Base-by-base conservation (phyloP, 2,329 filamentous ascomycete genomes). In the Metarhizium rileyi region DNA sequence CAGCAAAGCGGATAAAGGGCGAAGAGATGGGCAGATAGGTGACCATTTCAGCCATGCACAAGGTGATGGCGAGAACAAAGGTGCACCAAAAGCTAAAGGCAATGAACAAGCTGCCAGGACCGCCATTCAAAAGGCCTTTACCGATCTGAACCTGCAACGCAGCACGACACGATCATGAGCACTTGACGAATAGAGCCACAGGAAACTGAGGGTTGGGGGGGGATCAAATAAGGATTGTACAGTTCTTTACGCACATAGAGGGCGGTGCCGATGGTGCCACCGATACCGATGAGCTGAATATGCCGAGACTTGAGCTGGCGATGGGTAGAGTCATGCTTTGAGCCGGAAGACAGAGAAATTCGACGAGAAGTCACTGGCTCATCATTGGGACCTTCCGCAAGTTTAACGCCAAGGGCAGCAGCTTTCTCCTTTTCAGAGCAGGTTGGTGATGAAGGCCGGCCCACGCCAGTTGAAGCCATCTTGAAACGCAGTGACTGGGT, bases 1-100 rank as follows among this genome's bases (percentile, higher is more conserved):
- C 84, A 4, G 86, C 86, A 58, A 90, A 87, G 25, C 83, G 81
- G 60, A 90, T 86, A 63, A 90, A 90, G 0, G 85, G 84, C 38
- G 84, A 87, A 0, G 84, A 87, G 48, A 90, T 86, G 7, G 86
- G 86, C 2, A 87, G 70, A 55, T 85, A 87, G 0, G 83, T 86
- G 7, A 87, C 84, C 84, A 89, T 87, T 63, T 89, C 86, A 12
- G 83, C 82, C 69, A 86, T 79, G 61, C 70, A 75, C 52, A 80
- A 69, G 0, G 77, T 83, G 44, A 83, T 70, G 44, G 75, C 74
- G 23, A 83, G 71, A 55, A 83, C 78, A 40, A 83, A 74, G 36
- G 73, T 72, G 59, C 77, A 81, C 79, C 79, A 84, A 35, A 83
- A 66, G 10, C 73, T 70, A 53, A 83, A 84, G 33, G 78, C 80